These are phyloP conservation scores for Sphaerulina musiva DNA, from an alignment of 2,329 filamentous ascomycete species.

Conservation along the genomic window DNA sequence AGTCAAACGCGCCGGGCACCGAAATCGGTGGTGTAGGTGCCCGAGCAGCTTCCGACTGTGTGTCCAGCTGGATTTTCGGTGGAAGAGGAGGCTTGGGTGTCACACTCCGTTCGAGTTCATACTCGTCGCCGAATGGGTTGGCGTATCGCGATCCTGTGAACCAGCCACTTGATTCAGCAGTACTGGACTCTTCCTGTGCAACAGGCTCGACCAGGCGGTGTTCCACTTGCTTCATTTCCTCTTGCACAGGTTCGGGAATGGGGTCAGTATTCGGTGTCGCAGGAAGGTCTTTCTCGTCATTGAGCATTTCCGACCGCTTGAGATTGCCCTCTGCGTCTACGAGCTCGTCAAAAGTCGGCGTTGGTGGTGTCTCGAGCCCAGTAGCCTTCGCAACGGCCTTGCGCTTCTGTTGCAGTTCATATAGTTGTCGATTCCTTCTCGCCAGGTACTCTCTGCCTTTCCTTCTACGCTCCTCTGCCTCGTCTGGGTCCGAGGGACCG, in stretches of 20 bases:
- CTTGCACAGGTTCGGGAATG: constrained; percentile 15
- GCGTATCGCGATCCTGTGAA: constrained; percentile 37
- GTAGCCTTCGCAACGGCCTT: constrained; percentile 16
- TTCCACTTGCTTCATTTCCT: constrained; percentile 26
- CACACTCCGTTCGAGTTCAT: constrained; percentile 36
- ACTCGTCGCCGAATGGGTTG: constrained; percentile 44
- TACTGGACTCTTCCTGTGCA: constrained; percentile 16
- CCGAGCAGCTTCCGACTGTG: constrained; percentile 7
- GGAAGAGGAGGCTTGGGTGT: constrained; percentile 41
- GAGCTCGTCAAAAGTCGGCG: constrained; percentile 30
- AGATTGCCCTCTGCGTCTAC: constrained; percentile 31
- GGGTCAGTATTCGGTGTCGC: constrained; percentile 19
- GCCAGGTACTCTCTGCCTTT: constrained; percentile 35
- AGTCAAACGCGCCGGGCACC: constrained; percentile 20
- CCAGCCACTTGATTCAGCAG: constrained; percentile 32
- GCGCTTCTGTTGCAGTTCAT: constrained; percentile 29
- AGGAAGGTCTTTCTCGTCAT: constrained; percentile 19
- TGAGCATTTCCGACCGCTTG: constrained; percentile 12
- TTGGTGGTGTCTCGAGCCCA: constrained; percentile 19
- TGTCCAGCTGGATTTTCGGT: constrained; percentile 38
- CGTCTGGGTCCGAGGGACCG: constrained; percentile 29
- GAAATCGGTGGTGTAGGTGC: constrained; percentile 19
- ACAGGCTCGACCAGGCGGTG: constrained; percentile 22
- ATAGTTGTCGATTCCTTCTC: constrained; percentile 32
- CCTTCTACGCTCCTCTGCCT: constrained; percentile 32